Evolutionary conservation across 2,329 filamentous ascomycete species (phyloP), one percentile per base, ranked within the genome.

Genomic region (Penicillium sp.): DNA sequence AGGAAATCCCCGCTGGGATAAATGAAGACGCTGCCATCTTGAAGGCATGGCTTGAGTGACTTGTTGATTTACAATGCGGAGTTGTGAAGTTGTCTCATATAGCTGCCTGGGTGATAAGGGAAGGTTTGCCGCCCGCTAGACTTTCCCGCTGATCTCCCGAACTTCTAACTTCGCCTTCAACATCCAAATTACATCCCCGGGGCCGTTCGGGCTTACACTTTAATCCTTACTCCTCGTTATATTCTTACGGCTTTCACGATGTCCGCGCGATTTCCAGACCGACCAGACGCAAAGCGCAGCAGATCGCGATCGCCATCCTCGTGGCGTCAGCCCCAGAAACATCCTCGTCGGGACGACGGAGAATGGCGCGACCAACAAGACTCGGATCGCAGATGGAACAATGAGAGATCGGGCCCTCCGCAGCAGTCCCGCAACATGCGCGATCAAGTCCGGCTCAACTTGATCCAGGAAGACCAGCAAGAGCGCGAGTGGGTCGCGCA

Each of bases 401-500:
- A 69, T 57, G 63, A 64, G 20, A 59, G 62, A 47, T 61, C 61
- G 6, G 60, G 67, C 11, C 49, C 60, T 34, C 46, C 56, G 1
- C 66, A 64, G 16, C 71, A 67, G 53, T 57, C 64, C 26, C 66
- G 71, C 35, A 69, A 66, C 50, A 72, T 73, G 66, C 76, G 71
- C 58, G 78, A 80, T 34, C 78, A 80, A 61, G 71, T 76, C 48
- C 75, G 74, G 5, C 67, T 78, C 49, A 81, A 81, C 55, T 75
- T 79, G 66, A 76, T 90, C 59, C 88, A 88, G 56, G 85, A 91
- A 70, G 89, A 92, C 66, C 87, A 92, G 69, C 88, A 91, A 69
- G 89, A 87, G 62, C 82, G 86, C 26, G 83, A 88, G 69, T 99
- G 94, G 81, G 90, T 97, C 20, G 90, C 93, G 50, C 90, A 96